These are phyloP conservation scores for Podospora sp. DNA, from an alignment of 495 filamentous ascomycete species.

Conservation along the genomic window DNA sequence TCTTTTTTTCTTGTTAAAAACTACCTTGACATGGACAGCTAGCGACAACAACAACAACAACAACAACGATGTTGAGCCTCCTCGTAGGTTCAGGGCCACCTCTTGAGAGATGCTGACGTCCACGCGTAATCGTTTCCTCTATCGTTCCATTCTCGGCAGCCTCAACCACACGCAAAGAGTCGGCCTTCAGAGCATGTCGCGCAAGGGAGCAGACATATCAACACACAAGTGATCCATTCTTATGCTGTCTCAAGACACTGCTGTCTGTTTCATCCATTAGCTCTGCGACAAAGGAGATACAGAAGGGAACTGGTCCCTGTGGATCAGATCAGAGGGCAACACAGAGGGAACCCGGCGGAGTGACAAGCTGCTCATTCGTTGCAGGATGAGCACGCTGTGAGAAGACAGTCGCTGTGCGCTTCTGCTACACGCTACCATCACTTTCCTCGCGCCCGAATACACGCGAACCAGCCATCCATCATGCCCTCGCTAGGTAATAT, in stretches of 20 bases:
- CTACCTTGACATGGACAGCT: no score
- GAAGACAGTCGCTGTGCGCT: neutral
- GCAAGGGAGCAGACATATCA: neutral
- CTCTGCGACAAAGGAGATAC: slow-evolving; percentile 9
- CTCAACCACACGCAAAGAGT: neutral
- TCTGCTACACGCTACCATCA: neutral
- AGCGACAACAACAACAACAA: no score
- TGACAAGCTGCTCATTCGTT: neutral
- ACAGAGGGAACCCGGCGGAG: neutral
- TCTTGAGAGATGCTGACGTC: no score
- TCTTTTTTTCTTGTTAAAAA: no score
- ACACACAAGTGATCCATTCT: slow-evolving; percentile 4
- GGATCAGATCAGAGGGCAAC: neutral
- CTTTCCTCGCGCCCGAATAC: neutral
- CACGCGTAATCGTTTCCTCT: no score
- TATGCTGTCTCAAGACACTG: slow-evolving; percentile 1
- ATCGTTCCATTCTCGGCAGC: no score
- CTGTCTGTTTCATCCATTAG: slow-evolving; percentile 3
- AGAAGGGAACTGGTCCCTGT: neutral
- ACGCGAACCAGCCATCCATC: slow-evolving; percentile 5
- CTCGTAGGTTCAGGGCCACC: no score
- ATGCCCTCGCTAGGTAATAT: slow-evolving; percentile 10
- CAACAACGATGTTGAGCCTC: no score
- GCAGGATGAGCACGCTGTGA: neutral
- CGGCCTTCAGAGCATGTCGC: neutral